Base-by-base conservation (phyloP, 75 land plant genomes). In the Picea sitchensis region DNA sequence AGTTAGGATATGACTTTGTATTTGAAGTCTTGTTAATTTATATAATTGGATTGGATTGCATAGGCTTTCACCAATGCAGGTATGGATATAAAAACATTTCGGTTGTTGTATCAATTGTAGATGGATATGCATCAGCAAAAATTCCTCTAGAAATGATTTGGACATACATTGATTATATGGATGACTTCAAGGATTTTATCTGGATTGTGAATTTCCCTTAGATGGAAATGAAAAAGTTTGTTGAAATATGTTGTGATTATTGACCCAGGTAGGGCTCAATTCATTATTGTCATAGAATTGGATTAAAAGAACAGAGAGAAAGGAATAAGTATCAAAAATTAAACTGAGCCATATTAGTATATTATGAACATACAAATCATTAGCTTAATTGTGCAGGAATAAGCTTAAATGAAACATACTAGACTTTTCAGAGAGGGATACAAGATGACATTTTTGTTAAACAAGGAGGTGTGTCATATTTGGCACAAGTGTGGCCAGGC, bases 401-500 rank as follows among this genome's bases (percentile, higher is more conserved):
- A 65, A 65, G 68, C 32, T 9, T 65, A 65, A 65, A 65, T 62
- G 5, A 77, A 26, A 82, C 86, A 38, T 93, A 95, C 73, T 86
- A 79, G 18, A 88, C 93, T 3, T 90, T 77, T 63, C 78, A 75
- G 59, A 83, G 95, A 60, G 98, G 93, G 21, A 84, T 87, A 77
- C 59, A 75, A 60, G 81, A 80, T 17, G 92, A 93, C 59, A 78
- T 95, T 61, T 95, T 83, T 80, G 83, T 95, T 13, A 93, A 95
- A 79, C 80, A 81, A 20, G 71, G 87, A n/a, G 87, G 89, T 30
- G 54, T 76, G 38, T 85, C 88, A 47, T 93, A 91, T 80, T 80
- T 85, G 6, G 98, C 91, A n/a, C 83, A 84, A 31, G 95, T 95
- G 32, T 95, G 98, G 98, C 95, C 98, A 0, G 98, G 98, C 13